phyloP scores from a whole-genome alignment of 495 filamentous ascomycete genomes.

The Thermochaetoides thermophila region DNA sequence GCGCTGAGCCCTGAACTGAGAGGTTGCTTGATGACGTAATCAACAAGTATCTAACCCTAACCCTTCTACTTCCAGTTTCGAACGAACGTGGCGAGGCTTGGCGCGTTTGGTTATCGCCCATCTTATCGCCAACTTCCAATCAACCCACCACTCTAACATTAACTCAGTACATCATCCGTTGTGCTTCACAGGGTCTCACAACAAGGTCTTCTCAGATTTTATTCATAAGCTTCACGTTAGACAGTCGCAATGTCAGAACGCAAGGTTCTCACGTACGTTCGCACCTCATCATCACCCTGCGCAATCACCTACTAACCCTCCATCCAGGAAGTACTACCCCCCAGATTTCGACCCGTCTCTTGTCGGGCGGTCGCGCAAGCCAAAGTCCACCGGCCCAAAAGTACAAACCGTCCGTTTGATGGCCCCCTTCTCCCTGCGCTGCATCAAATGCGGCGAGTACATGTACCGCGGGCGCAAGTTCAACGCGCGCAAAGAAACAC shows the following conservation, averaged over 20 bases:
- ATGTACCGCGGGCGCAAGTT: slow-evolving; percentile 96
- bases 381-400: slow-evolving; percentile 49
- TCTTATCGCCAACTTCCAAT: background rate
- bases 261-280: slow-evolving; percentile 47
- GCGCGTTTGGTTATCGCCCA: too few species aligned
- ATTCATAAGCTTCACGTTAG: too few species aligned
- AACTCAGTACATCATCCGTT: too few species aligned
- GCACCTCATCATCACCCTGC: background rate
- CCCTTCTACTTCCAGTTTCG: too few species aligned
- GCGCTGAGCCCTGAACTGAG: too few species aligned
- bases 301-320: background rate
- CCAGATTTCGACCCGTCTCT: slow-evolving; percentile 93
- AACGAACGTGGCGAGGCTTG: too few species aligned
- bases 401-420: slow-evolving; percentile 87
- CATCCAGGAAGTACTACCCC: slow-evolving; percentile 60
- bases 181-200: too few species aligned
- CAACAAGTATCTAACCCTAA: too few species aligned
- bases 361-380: slow-evolving; percentile 46
- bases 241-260: slow-evolving; percentile 65
- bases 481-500: slow-evolving; percentile 91
- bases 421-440: slow-evolving; percentile 92
- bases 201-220: too few species aligned
- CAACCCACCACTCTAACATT: background rate
- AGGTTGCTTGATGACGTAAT: too few species aligned
- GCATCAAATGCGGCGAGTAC: slow-evolving; percentile 81